These are phyloP conservation scores for Cubamyces sp. DNA, from an alignment of 768 basidiomycete genomes.

Conservation along the genomic window DNA sequence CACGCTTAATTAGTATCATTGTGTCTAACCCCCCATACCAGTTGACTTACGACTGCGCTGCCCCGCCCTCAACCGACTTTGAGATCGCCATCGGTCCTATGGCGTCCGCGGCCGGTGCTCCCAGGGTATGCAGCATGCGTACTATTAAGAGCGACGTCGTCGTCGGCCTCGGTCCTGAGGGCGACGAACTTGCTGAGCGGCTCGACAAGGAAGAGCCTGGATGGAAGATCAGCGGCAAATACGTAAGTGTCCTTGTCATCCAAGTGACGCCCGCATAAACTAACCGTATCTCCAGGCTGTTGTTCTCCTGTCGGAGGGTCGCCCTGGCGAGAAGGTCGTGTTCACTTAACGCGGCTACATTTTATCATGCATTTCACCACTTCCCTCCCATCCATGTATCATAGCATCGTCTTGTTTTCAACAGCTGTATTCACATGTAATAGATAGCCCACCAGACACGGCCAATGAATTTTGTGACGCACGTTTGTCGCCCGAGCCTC, in stretches of 20 bases:
- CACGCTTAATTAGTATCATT: too few relatives aligned
- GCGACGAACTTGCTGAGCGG: constrained; percentile 71
- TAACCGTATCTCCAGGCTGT: constrained; percentile 63
- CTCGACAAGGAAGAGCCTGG: constrained; percentile 88
- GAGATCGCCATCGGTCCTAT: constrained; percentile 91
- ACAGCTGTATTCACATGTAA: background rate
- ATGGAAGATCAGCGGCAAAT: constrained; percentile 98
- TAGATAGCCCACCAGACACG: constrained; percentile 11
- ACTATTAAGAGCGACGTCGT: constrained; percentile 97
- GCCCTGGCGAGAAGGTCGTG: constrained; percentile 81
- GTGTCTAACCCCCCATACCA: background rate
- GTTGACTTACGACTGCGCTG: constrained; percentile 84
- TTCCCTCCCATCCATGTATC: background rate
- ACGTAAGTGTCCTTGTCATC: constrained; percentile 58
- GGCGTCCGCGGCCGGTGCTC: constrained; percentile 86
- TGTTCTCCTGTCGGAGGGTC: constrained; percentile 84
- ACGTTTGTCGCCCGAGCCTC: too few relatives aligned
- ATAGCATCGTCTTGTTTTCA: background rate
- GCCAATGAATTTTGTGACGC: background rate
- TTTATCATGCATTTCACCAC: background rate
- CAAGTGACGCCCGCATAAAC: background rate
- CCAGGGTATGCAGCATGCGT: constrained; percentile 81
- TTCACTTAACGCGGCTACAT: constrained; percentile 23
- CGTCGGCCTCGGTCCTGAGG: constrained; percentile 74
- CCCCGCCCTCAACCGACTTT: constrained; percentile 86